Evolutionary conservation across 2,329 filamentous ascomycete genomes (phyloP), one percentile per base, ranked within the genome.

Genomic region (Cordyceps cicadae): DNA sequence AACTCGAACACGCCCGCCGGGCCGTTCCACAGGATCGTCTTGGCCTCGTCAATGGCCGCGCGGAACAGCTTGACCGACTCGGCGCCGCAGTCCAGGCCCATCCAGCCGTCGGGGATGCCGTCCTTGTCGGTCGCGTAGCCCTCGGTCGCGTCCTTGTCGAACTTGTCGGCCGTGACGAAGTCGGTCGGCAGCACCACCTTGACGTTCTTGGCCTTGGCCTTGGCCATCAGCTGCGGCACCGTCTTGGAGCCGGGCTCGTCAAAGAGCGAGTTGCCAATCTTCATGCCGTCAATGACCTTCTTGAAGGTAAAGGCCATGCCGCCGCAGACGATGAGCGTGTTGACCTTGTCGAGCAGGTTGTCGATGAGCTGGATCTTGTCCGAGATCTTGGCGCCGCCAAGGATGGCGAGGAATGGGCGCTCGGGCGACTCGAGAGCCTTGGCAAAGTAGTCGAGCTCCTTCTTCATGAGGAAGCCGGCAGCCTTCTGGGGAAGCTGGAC

Each of bases 351-450:
- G 68, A 99, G 88, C 67, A 99, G 83, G 84, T 99, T 99, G 81
- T 99, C 92, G 74, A 99, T 97, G 70, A 99, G 85, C 82, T 97
- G 91, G 76, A 99, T 99, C 88, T 99, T 99, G 85, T 99, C 94
- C 50, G 91, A 95, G 68, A 99, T 92, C 85, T 99, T 99, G 75
- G 94, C 92, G 68, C 94, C 94, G 70, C 94, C 94, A 59, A 99
- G 89, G 74, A 99, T 99, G 75, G 94, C 95, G 59, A 99, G 87
- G 89, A 99, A 99, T 64, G 94, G 94, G 61, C 93, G 87, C 80
- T 95, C 83, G 64, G 94, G 94, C 69, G 84, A 86, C 81, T 99
- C 94, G 64, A 99, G 89, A 45, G 92, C 94, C 81, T 97, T 86
- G 66, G 94, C 94, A 74, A 99, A 99, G 87, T 99, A 99, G 74